Evolutionary conservation across 768 basidiomycete genomes (phyloP), one percentile per base, ranked within the genome.

Genomic region (Lactarius evosmus): DNA sequence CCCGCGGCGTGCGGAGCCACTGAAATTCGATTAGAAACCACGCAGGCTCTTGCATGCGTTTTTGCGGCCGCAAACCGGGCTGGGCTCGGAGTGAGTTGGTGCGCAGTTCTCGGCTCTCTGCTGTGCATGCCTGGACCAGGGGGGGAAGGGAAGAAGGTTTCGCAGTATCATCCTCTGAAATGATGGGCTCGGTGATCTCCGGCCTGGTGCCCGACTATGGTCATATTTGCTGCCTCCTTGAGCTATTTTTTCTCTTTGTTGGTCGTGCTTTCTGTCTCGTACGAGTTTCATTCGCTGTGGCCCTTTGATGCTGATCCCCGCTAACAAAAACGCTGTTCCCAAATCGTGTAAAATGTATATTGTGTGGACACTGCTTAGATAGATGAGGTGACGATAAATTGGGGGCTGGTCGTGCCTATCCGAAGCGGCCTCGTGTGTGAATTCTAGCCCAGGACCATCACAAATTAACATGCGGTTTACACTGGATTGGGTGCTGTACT

Each of bases 1-100:
- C 17, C 63, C 63, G 19, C 63, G 66, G 63, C 66, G 66, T 8
- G 12, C 54, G 49, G 66, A 65, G 5, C 58, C 63, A 11, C 58
- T 67, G 7, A 67, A 33, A 29, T 56, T 67, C 29, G 66, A 67
- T 34, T 67, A 64, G 49, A 51, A 7, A 27, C 44, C 30, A 33
- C 34, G 50, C 32, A 22, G 3, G 29, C 17, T 27, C 27, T 27
- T 12, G 29, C 16, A 14, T 40, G 17, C 34, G 22, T 2, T 33
- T 27, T 29, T 22, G 36, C 29, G 14, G 5, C 34, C 17, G 36
- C 60, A 41, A 61, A 52, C 55, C 64, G 64, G 51, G 50, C 64
- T 44, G 55, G 22, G 51, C 30, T 59, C 22, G 33, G 58, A 50
- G 44, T n/a, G 40, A 32, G 33, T 40, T 36, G 51, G 56, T 36